These are phyloP conservation scores for Podospora tetraspora DNA, from an alignment of 495 filamentous ascomycete species.

Conservation along the genomic window DNA sequence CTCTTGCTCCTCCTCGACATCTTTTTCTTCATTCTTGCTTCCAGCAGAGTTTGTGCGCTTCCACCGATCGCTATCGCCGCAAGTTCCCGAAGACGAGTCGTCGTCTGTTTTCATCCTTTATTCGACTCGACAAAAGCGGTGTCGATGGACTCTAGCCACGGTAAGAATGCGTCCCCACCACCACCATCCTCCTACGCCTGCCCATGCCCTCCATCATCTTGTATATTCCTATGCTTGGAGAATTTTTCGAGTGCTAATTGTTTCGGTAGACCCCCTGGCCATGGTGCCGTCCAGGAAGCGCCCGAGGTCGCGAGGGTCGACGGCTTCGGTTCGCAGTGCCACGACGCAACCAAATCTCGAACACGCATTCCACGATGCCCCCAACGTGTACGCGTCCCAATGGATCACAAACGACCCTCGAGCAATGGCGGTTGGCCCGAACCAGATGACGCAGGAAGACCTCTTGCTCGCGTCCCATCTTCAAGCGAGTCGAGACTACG, in stretches of 20 bases:
- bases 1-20: neutral
- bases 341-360: constrained; percentile 63
- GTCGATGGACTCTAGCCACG: constrained; percentile 33
- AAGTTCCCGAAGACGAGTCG: neutral
- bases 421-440: constrained; percentile 29
- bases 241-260: constrained; percentile 14
- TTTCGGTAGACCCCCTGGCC: constrained; percentile 26
- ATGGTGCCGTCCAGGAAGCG: constrained; percentile 51
- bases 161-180: constrained; percentile 22
- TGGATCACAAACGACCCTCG: constrained; percentile 44
- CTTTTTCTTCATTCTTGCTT: neutral
- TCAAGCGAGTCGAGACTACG: constrained; percentile 47
- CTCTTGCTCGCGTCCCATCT: constrained; percentile 58
- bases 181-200: neutral
- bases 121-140: constrained; percentile 15
- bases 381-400: constrained; percentile 51
- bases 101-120: neutral
- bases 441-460: constrained; percentile 58
- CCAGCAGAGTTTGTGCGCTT: neutral
- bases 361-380: constrained; percentile 47
- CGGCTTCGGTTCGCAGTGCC: constrained; percentile 70
- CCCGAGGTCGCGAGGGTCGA: constrained; percentile 74
- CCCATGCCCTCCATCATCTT: neutral
- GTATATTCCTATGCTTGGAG: neutral
- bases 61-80: constrained; percentile 11